Base-by-base conservation (phyloP, 805 yeast genomes). In the Blastobotrys peoriensis region DNA sequence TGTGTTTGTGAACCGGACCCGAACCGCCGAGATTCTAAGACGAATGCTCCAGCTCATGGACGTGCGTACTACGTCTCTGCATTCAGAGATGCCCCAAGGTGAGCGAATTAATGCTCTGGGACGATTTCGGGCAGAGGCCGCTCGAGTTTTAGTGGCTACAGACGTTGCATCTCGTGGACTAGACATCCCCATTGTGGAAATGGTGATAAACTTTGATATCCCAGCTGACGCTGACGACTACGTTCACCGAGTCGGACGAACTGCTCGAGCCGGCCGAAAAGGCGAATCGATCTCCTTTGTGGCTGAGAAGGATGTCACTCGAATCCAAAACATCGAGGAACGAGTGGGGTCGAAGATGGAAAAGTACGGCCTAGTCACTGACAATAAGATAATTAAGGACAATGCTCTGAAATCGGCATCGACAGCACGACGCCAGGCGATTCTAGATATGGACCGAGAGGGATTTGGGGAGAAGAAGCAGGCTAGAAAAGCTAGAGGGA, bases 111-210 rank as follows among this genome's bases (percentile, higher is more conserved):
- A 86, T 61, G 86, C 97, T 0, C 69, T 93, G 44, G 98, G 89
- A 52, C 72, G 98, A 57, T 93, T 93, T 67, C 77, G 91, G 58
- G 97, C 98, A 0, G 84, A 86, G 44, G 97, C 96, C 3, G 98
- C 98, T 0, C 75, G 95, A 38, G 86, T 93, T 1, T 67, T 93
- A 44, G 81, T 93, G 15, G 96, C 98, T 5, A 93, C 99, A 0
- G 98, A 93, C 63, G 97, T 93, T 18, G 98, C 96, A 2, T 82
- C 96, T 22, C 79, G 98, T 76, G 98, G 98, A 63, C 74, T 93
- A 52, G 98, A 93, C 73, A 93, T 93, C 45, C 98, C 98, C 8
- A 73, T 79, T 5, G 98, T 93, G 2, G 91, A 82, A 59, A 70
- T 93, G 54, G 98, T 93, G 20, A 67, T 93, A 20, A 93, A 93